Evolutionary conservation across 169 alveolate species (phyloP).

Genomic region (Eimeria praecox): DNA sequence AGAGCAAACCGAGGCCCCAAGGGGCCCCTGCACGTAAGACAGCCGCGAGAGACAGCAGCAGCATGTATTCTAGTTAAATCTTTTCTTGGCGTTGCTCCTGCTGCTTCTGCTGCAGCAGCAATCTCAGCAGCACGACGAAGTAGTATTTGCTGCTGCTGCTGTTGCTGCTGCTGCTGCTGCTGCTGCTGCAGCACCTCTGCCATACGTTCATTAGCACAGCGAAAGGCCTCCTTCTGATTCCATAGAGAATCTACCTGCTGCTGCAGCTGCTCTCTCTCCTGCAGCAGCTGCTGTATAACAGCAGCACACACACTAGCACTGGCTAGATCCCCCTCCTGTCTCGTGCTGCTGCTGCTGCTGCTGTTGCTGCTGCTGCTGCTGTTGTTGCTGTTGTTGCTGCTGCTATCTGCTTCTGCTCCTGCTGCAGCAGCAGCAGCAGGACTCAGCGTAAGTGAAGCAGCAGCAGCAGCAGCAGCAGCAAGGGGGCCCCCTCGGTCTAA

Average conservation of each 20-base stretch:
- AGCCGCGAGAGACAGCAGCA: slow-evolving; percentile 9
- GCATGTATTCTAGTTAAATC: background rate
- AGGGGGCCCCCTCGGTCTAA: background rate
- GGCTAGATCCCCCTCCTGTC: background rate
- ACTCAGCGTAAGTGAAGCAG: background rate
- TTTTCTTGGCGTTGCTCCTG: slow-evolving; percentile 42
- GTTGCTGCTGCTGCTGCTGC: slow-evolving; percentile 59
- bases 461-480: background rate
- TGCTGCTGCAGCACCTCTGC: slow-evolving; percentile 31
- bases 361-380: slow-evolving; percentile 9
- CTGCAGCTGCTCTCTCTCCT: slow-evolving; percentile 50
- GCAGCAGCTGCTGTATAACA: slow-evolving; percentile 41
- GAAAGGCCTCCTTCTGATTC: slow-evolving; percentile 80
- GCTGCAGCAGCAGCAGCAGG: background rate
- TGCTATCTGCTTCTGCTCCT: background rate
- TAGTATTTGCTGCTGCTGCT: too few species aligned
- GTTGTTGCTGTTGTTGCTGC: background rate
- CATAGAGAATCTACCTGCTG: slow-evolving; percentile 63
- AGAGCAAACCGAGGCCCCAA: slow-evolving; percentile 33
- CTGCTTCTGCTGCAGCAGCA: too few species aligned
- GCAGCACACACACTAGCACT: slow-evolving; percentile 16
- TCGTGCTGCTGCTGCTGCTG: background rate
- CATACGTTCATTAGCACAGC: slow-evolving; percentile 72
- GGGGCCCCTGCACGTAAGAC: slow-evolving; percentile 39
- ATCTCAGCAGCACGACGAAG: too few species aligned